These are phyloP conservation scores for Xylariaceae sp. DNA, from an alignment of 2,329 filamentous ascomycete genomes.

Conservation along the genomic window DNA sequence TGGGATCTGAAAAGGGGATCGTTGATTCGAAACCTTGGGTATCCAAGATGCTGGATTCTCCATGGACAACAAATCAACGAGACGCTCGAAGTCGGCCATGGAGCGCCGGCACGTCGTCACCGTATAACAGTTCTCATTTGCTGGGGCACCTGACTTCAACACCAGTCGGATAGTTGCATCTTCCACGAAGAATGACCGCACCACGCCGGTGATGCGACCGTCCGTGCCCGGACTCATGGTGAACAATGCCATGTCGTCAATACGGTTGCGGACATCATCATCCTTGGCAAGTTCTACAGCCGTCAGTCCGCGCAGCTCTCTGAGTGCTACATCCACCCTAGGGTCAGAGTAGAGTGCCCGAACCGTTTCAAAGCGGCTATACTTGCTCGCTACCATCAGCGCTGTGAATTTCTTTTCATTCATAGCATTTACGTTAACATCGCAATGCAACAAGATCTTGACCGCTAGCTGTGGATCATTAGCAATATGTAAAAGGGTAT, in stretches of 20 bases:
- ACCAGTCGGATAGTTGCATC: slow-evolving; percentile 91
- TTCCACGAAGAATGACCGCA: slow-evolving; percentile 94
- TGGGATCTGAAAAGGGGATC: slow-evolving; percentile 88
- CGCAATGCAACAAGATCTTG: slow-evolving; percentile 74
- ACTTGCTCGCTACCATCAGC: slow-evolving; percentile 98
- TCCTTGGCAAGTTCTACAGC: slow-evolving; percentile 97
- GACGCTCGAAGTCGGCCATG: slow-evolving; percentile 83
- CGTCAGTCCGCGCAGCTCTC: slow-evolving; percentile 82
- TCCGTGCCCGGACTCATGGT: slow-evolving; percentile 68
- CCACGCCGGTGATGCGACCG: slow-evolving; percentile 83
- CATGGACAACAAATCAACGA: slow-evolving; percentile 74
- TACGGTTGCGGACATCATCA: slow-evolving; percentile 92
- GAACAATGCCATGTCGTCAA: slow-evolving; percentile 88
- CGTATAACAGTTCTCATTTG: slow-evolving; percentile 76
- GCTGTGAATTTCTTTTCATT: slow-evolving; percentile 95
- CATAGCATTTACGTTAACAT: slow-evolving; percentile 91
- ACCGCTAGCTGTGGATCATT: slow-evolving; percentile 76
- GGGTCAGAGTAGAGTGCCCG: slow-evolving; percentile 81
- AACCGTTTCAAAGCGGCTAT: slow-evolving; percentile 91
- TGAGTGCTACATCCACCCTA: slow-evolving; percentile 77
- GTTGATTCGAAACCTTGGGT: slow-evolving; percentile 69
- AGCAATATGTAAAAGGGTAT: slow-evolving; percentile 92
- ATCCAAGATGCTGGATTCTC: slow-evolving; percentile 97
- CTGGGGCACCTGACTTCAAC: slow-evolving; percentile 86
- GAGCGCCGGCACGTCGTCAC: slow-evolving; percentile 92